Base-by-base conservation (phyloP, 441 rosid genomes). In the Euphorbia corollata region DNA sequence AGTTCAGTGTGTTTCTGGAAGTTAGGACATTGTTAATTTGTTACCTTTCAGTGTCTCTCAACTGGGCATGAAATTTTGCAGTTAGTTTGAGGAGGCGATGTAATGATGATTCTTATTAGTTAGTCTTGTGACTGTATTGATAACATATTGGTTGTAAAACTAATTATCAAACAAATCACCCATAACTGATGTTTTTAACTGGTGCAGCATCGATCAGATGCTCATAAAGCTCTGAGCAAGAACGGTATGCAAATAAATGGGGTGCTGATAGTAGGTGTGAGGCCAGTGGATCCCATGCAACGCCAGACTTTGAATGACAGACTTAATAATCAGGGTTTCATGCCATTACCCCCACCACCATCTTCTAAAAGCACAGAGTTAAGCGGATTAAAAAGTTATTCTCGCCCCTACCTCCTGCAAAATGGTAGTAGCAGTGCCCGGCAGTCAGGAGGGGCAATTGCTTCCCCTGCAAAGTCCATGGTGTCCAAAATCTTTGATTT, bases 171-270 rank as follows among this genome's bases (percentile, higher is more conserved):
- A 27, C 32, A 27, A 27, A 27, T 27, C 32, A 27, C 32, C 32
- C 32, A 27, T 27, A 27, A 27, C 32, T 4, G 32, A 27, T 27
- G 4, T 27, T 27, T 27, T 27, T 4, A 27, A 59, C 30, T 73
- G 66, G 69, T 78, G 74, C 78, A 93, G 99, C 87, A 81, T 68
- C 92, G 87, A 3, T 80, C 88, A 50, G 96, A 89, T 83, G 99
- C 97, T 71, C 93, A 82, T 53, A 91, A 88, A 78, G 99, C 96
- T 66, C 84, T 93, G 20, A 78, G 83, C 86, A 93, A 89, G 86
- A 80, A 86, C 8, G 96, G 97, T 64, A 78, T 80, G 85, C 96
- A 85, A 27, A 27, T 27, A 27, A 27, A 27, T 4, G 32, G 32
- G 32, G 32, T 27, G 1, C 32, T 27, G 32, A 27, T 27, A 27